Evolutionary conservation across 1,284 basidiomycete genomes (phyloP), one percentile per base, ranked within the genome.

Genomic region (Spongiforma sp.): DNA sequence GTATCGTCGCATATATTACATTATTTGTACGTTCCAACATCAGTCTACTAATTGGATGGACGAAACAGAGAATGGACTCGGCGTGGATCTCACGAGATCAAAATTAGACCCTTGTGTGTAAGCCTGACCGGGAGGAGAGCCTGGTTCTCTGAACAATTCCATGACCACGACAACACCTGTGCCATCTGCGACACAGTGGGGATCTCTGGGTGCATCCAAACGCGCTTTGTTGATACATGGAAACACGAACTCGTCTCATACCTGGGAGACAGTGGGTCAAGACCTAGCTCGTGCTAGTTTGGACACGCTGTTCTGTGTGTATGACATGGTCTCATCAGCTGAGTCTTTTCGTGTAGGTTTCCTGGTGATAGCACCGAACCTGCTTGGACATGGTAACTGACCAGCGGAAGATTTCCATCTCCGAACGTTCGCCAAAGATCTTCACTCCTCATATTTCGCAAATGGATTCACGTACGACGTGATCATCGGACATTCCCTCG

Each of bases 401-500:
- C 32, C 26, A 14, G 33, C 62, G 28, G 46, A 67, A 6, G 62
- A 71, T 41, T 69, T 69, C 26, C 62, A 48, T 37, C 28, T 69
- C 19, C 41, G 24, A 6, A 53, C 62, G 17, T 54, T 68, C 39
- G 70, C 68, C n/a, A 57, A 57, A n/a, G 66, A 72, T 43, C 57
- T 71, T 32, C 53, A 58, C 11, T 61, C 65, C 52, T 48, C 64
- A 17, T 73, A 67, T 56, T 67, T 73, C 32, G 54, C 69, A 36
- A 36, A 57, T 12, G 63, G 60, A 21, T 26, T 53, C 46, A 50
- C 57, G 3, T 74, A 65, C 58, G 67, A 74, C 48, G 67, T 71
- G 28, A 69, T 72, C 61, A 62, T 74, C 19, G 72, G 63, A 5
- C 72, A 74, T 55, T 74, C 71, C 11, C 34, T 72, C 9, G 66